A percentile compares a stretch with the other conserved stretches of the same genome.
Conservation (phyloP, 805 yeast species). For the Cyberlindnera galapagoensis region DNA sequence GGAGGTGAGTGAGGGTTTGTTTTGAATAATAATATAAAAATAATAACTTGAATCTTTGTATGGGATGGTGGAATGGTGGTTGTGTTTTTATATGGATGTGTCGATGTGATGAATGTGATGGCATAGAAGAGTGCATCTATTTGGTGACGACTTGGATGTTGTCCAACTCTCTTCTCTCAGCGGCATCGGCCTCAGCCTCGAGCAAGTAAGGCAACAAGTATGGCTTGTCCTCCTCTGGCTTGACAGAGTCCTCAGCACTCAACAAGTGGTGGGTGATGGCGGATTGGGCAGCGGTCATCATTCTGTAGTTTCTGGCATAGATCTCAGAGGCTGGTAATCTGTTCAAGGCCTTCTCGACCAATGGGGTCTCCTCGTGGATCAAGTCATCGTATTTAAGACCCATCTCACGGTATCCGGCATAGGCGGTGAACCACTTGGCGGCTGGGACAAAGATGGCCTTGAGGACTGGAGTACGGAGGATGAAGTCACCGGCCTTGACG, state of each 20-base stretch:
- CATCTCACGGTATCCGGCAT: slow-evolving; percentile 90
- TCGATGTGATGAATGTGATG: too few species aligned
- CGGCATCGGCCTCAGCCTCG: slow-evolving; percentile 90
- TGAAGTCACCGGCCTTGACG: slow-evolving; percentile 69
- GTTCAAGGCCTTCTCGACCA: slow-evolving; percentile 76
- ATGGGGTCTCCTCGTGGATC: slow-evolving; percentile 79
- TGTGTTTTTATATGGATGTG: too few species aligned
- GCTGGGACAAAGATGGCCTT: slow-evolving; percentile 73
- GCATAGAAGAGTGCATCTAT: too few species aligned
- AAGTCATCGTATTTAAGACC: slow-evolving; percentile 91
- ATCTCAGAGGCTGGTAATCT: slow-evolving; percentile 82
- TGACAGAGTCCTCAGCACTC: slow-evolving; percentile 72
- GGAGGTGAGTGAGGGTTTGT: too few species aligned
- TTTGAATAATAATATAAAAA: too few species aligned
- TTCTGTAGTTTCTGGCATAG: slow-evolving; percentile 90
- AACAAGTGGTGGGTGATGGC: slow-evolving; percentile 78
- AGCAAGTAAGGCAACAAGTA: slow-evolving; percentile 84
- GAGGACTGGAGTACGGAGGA: slow-evolving; percentile 73
- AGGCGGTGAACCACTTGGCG: slow-evolving; percentile 64
- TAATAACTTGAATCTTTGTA: too few species aligned
- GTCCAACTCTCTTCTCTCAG: slow-evolving; percentile 85
- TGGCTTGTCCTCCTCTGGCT: slow-evolving; percentile 73
- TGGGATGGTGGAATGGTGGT: too few species aligned
- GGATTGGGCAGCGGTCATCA: slow-evolving; percentile 86
- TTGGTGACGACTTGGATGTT: slow-evolving; percentile 38